Conservation (phyloP, 768 basidiomycete species). For the Leccinellum luteum region DNA sequence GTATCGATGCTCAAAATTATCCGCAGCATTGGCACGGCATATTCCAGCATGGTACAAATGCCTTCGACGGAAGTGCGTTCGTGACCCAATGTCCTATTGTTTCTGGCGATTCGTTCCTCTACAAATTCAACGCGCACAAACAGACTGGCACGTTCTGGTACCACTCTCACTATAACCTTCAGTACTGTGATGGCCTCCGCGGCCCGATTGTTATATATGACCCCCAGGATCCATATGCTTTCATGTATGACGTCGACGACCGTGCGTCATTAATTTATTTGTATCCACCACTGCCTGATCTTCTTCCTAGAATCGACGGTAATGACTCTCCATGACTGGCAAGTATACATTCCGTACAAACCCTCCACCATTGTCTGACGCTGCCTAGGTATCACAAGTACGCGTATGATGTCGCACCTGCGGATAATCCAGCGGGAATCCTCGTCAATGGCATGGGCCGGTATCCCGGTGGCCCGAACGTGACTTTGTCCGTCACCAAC, state of each 20-base stretch:
- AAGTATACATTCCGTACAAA: background rate
- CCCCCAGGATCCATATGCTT: slow-evolving; percentile 28
- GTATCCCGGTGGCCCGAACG: slow-evolving; percentile 30
- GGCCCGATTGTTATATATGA: slow-evolving; percentile 50
- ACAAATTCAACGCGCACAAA: slow-evolving; percentile 31
- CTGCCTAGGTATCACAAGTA: slow-evolving; percentile 19
- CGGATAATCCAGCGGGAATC: slow-evolving; percentile 25
- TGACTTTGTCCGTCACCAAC: slow-evolving; percentile 36
- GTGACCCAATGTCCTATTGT: slow-evolving; percentile 48
- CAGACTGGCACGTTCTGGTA: slow-evolving; percentile 47
- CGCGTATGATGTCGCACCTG: slow-evolving; percentile 14
- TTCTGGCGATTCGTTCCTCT: slow-evolving; percentile 37
- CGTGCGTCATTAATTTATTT: slow-evolving; percentile 4
- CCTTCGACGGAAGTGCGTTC: slow-evolving; percentile 47
- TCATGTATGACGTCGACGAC: slow-evolving; percentile 39
- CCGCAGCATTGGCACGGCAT: slow-evolving; percentile 47
- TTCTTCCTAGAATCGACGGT: slow-evolving; percentile 33
- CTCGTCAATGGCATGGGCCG: slow-evolving; percentile 42
- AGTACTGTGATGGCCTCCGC: slow-evolving; percentile 56
- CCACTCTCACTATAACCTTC: slow-evolving; percentile 45
- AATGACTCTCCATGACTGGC: slow-evolving; percentile 42
- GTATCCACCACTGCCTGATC: background rate
- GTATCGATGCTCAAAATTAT: background rate
- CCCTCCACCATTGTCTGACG: background rate
- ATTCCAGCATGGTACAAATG: slow-evolving; percentile 39